These are phyloP conservation scores for Diplodia sapinea DNA, from an alignment of 2,329 filamentous ascomycete species.

Conservation along the genomic window DNA sequence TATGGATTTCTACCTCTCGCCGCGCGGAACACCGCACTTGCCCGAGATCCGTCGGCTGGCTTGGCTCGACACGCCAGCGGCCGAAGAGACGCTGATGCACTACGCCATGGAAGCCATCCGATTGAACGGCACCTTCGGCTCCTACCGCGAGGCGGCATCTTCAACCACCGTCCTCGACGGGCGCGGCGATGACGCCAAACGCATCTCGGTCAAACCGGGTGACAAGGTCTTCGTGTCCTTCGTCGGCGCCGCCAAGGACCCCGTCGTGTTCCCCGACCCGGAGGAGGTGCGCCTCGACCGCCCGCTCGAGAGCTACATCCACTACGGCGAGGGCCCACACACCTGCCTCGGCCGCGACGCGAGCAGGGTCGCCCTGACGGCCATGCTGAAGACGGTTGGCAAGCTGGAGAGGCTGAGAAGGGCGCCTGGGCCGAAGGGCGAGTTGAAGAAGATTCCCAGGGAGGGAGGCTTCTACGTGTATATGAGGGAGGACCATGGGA, in stretches of 20 bases:
- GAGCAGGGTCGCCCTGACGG: slow-evolving; percentile 66
- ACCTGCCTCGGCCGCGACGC: slow-evolving; percentile 66
- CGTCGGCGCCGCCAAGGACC: slow-evolving; percentile 47
- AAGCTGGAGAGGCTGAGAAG: slow-evolving; percentile 65
- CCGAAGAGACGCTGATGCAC: slow-evolving; percentile 68
- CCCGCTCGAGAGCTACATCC: slow-evolving; percentile 67
- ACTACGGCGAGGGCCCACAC: slow-evolving; percentile 68
- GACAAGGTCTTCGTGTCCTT: slow-evolving; percentile 70
- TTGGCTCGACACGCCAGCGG: slow-evolving; percentile 59
- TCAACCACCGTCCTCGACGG: slow-evolving; percentile 60
- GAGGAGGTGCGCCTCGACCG: slow-evolving; percentile 67
- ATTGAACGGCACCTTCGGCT: slow-evolving; percentile 66
- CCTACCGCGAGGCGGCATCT: slow-evolving; percentile 62
- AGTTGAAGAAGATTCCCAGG: slow-evolving; percentile 68
- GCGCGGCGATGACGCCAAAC: slow-evolving; percentile 33
- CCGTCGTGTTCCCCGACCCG: slow-evolving; percentile 64
- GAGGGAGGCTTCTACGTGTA: slow-evolving; percentile 35
- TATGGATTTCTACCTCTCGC: slow-evolving; percentile 73
- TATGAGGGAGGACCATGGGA: slow-evolving; percentile 35
- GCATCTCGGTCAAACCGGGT: slow-evolving; percentile 60
- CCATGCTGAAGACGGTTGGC: slow-evolving; percentile 72
- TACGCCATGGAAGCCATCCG: slow-evolving; percentile 76
- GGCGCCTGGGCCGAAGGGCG: slow-evolving; percentile 67
- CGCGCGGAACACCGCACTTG: slow-evolving; percentile 52
- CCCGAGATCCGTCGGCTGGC: slow-evolving; percentile 67